These are phyloP conservation scores for Puccinia hordei DNA, from an alignment of 1,284 basidiomycete species.

Conservation along the genomic window DNA sequence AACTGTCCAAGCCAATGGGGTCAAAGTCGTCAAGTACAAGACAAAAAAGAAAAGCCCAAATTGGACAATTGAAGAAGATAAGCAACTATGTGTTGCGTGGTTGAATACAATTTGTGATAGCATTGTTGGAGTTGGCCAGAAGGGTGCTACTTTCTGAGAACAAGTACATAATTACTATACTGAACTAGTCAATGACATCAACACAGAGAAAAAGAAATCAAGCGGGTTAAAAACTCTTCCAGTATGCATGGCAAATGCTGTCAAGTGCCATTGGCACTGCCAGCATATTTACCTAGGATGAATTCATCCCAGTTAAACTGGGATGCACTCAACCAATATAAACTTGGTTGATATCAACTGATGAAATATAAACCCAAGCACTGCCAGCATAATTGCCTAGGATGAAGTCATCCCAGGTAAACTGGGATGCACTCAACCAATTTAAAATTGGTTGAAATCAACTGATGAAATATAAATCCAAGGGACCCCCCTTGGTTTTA, in stretches of 20 bases:
- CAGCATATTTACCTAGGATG: too few relatives aligned
- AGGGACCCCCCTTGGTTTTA: too few relatives aligned
- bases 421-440: too few relatives aligned
- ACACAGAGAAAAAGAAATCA: neutral
- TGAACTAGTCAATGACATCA: neutral
- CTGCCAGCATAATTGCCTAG: too few relatives aligned
- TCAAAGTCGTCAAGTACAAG: neutral
- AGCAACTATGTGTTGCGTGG: slow-evolving; percentile 13
- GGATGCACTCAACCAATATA: too few relatives aligned
- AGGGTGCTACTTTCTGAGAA: slow-evolving; percentile 3
- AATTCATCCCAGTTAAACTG: too few relatives aligned
- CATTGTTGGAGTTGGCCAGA: neutral
- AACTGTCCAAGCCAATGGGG: neutral
- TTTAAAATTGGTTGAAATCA: too few relatives aligned
- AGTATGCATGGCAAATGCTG: neutral
- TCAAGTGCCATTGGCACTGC: slow-evolving; percentile 13
- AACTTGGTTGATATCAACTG: too few relatives aligned
- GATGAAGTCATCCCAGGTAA: too few relatives aligned
- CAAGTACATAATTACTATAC: neutral
- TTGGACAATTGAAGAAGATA: slow-evolving; percentile 6
- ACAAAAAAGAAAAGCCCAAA: neutral
- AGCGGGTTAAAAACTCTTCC: neutral
- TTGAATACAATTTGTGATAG: neutral
- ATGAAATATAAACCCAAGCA: too few relatives aligned
- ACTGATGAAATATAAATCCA: too few relatives aligned